These are phyloP conservation scores for Rubroshorea leprosula DNA, from an alignment of 345 rosid genomes.

Conservation along the genomic window DNA sequence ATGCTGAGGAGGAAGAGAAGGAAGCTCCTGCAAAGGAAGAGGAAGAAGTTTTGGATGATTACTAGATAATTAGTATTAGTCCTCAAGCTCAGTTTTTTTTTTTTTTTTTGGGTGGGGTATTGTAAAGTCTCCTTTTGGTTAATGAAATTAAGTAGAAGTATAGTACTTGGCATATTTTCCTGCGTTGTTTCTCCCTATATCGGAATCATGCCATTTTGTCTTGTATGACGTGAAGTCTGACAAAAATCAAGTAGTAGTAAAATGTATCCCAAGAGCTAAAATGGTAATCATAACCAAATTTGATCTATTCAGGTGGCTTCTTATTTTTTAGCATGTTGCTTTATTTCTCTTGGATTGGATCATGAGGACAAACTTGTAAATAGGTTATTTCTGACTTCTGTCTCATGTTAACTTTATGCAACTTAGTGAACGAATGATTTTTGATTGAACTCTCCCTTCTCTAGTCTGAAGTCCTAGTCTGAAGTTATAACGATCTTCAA, in stretches of 20 bases:
- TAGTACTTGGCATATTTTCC: background rate
- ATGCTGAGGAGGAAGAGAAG: conserved; percentile 10
- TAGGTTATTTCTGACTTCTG: too few relatives aligned
- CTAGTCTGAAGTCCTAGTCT: too few relatives aligned
- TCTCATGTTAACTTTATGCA: too few relatives aligned
- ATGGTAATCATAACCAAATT: conserved; percentile 7
- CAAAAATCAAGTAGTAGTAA: background rate
- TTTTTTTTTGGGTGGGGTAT: background rate
- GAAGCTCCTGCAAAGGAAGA: conserved; percentile 25
- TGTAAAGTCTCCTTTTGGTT: conserved; percentile 15
- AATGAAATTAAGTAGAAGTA: conserved; percentile 4
- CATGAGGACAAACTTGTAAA: too few relatives aligned
- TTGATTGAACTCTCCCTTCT: too few relatives aligned
- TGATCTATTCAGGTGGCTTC: too few relatives aligned
- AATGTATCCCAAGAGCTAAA: background rate
- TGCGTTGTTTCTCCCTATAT: background rate
- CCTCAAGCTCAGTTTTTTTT: background rate
- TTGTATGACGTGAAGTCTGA: conserved; percentile 13
- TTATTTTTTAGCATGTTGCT: too few relatives aligned
- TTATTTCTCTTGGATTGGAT: too few relatives aligned
- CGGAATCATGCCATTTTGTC: background rate
- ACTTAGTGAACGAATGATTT: too few relatives aligned
- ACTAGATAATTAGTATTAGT: background rate
- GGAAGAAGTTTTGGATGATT: conserved; percentile 38
- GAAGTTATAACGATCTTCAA: too few relatives aligned